Evolutionary conservation across 208 protist genomes (phyloP), one percentile per base, ranked within the genome.

Genomic region (Leishmania major): DNA sequence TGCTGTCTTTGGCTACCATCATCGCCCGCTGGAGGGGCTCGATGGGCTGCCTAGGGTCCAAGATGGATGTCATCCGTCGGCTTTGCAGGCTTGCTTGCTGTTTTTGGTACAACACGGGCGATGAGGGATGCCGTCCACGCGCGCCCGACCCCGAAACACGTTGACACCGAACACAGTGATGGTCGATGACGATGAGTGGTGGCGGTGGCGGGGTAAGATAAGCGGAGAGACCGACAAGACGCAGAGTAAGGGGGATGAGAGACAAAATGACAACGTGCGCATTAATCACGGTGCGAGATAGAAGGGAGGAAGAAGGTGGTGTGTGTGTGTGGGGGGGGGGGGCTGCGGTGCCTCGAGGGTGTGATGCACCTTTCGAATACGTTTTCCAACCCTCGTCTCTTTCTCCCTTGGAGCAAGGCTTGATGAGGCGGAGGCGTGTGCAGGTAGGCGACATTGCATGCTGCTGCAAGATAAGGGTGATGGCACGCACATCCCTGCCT

Each of bases 11-110:
- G 25, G 79, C 82, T 37, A 93, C 17, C 83, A 88, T 88, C 87
- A 95, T 89, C 43, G 82, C 92, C 87, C 93, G 90, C 84, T 93
- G 88, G 81, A 87, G 88, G 37, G 90, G 88, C 51, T 95, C 91
- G 51, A 89, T 75, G 2, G 91, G 94, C 60, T 77, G 91, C 84
- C 88, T 85, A 0, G 84, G 81, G 28, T 96, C 93, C 43, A 97
- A 89, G 70, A 97, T 82, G 28, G 88, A 88, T 7, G 88, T 47
- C 91, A 94, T 95, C 22, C 6, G 5, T 22, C 13, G n/a, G 11
- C 71, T 3, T 55, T 53, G 8, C 43, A 47, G 67, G 19, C 15
- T n/a, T 72, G 31, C 40, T 45, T 72, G 43, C 11, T 25, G 28
- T 6, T 47, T 19, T 19, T 31, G 19, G 45, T 35, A 1, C 70